Percentiles rank a stretch among this genome's conserved stretches.
These are phyloP conservation scores for Hirschioporus abietinus DNA, from an alignment of 768 basidiomycete species.

Conservation along the genomic window DNA sequence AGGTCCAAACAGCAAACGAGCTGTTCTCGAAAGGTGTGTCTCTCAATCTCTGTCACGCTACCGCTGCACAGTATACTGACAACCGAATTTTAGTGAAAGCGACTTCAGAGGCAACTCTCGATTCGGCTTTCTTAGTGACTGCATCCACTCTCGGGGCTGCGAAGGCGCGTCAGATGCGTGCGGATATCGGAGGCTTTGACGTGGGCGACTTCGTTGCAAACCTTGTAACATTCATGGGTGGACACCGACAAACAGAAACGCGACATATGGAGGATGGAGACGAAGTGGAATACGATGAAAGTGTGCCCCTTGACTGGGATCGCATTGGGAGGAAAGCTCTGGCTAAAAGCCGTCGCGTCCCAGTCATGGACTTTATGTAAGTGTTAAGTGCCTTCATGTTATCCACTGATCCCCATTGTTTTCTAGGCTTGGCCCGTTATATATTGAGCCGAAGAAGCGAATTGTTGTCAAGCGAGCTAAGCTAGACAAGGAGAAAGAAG, in stretches of 20 bases:
- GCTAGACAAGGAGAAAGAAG: conserved; percentile 67
- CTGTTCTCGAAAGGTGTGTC: conserved; percentile 58
- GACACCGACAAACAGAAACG: conserved; percentile 42
- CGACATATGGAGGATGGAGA: conserved; percentile 32
- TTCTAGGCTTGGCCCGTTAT: conserved; percentile 85
- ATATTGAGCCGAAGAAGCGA: conserved; percentile 80
- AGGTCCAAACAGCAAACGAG: conserved; percentile 52
- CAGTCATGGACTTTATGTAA: conserved; percentile 86
- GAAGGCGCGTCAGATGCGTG: conserved; percentile 88
- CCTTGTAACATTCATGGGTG: conserved; percentile 73
- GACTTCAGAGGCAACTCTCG: conserved; percentile 85
- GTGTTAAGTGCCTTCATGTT: conserved; percentile 35
- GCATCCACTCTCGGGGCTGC: conserved; percentile 76
- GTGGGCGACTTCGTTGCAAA: conserved; percentile 84
- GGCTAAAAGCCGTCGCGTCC: conserved; percentile 72
- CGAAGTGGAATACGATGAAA: conserved; percentile 38
- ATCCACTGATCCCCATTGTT: conserved; percentile 8
- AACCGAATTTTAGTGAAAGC: conserved; percentile 51
- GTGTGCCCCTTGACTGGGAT: conserved; percentile 67
- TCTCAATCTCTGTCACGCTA: background rate
- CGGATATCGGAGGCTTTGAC: conserved; percentile 85
- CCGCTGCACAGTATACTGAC: background rate
- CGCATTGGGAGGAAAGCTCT: conserved; percentile 80
- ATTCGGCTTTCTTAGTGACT: conserved; percentile 74
- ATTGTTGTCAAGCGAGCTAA: conserved; percentile 51